Conservation (phyloP, 2,329 filamentous ascomycete species). For the Ceratocystis huliohia region DNA sequence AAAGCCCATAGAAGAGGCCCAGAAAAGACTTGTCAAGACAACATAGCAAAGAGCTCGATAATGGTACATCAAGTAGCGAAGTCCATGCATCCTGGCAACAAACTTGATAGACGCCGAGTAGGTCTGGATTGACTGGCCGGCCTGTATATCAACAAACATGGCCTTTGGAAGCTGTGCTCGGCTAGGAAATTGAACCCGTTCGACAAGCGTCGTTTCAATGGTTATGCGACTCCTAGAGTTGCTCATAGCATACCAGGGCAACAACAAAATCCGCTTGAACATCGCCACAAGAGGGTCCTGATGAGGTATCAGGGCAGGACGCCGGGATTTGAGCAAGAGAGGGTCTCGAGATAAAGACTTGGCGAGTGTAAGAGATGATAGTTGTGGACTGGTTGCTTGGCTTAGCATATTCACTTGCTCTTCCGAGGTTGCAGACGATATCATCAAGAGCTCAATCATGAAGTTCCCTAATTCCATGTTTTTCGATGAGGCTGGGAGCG, state of each 20-base stretch:
- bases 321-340: constrained; percentile 50
- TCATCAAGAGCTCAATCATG: constrained; percentile 61
- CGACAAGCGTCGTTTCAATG: constrained; percentile 52
- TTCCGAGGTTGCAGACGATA: background rate
- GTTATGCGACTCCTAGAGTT: constrained; percentile 14
- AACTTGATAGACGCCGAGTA: constrained; percentile 59
- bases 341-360: constrained; percentile 2
- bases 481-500: constrained; percentile 61
- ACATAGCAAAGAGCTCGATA: constrained; percentile 59
- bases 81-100: constrained; percentile 59
- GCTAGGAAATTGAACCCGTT: constrained; percentile 51
- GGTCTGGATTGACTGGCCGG: constrained; percentile 57
- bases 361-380: background rate
- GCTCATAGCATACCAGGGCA: constrained; percentile 54
- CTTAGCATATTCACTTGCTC: background rate
- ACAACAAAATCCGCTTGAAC: constrained; percentile 46
- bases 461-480: constrained; percentile 81
- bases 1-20: constrained; percentile 59
- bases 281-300: constrained; percentile 54
- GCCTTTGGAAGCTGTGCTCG: constrained; percentile 33
- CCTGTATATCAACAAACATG: constrained; percentile 53
- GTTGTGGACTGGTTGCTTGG: background rate
- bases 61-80: constrained; percentile 79
- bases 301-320: constrained; percentile 71
- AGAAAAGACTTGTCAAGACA: constrained; percentile 59